Conservation (phyloP, 495 filamentous ascomycete species). For the Lasiosphaeris hirsuta region DNA sequence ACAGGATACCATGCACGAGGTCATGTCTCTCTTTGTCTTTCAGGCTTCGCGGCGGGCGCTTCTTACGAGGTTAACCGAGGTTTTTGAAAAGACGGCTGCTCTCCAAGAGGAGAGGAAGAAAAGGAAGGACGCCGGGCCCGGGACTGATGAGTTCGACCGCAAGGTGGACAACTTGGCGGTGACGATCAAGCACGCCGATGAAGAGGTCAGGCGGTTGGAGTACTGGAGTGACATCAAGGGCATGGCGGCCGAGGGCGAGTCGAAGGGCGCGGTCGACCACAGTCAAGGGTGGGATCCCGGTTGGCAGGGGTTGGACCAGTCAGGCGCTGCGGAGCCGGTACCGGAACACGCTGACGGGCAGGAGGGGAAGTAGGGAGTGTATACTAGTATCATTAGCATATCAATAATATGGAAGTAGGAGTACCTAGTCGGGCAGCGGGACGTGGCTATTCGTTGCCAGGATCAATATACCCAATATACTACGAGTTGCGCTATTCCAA, state of each 20-base stretch:
- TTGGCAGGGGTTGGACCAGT: slow-evolving; percentile 45
- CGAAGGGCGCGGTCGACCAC: slow-evolving; percentile 42
- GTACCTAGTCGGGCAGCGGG: too few relatives aligned
- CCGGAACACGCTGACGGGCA: background rate
- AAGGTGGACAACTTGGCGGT: slow-evolving; percentile 52
- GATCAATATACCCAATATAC: too few relatives aligned
- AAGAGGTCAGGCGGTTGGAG: slow-evolving; percentile 63
- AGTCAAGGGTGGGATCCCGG: slow-evolving; percentile 42
- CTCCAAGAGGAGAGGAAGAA: slow-evolving; percentile 3
- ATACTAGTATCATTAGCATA: background rate
- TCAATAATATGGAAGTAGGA: too few relatives aligned
- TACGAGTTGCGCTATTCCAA: too few relatives aligned
- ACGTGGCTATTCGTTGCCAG: too few relatives aligned
- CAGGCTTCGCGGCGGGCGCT: slow-evolving; percentile 81
- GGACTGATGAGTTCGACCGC: slow-evolving; percentile 24
- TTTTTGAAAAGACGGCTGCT: slow-evolving; percentile 51
- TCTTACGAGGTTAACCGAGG: slow-evolving; percentile 59
- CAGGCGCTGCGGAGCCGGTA: slow-evolving; percentile 30
- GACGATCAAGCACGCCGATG: slow-evolving; percentile 61
- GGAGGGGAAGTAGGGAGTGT: background rate
- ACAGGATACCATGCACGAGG: slow-evolving; percentile 71
- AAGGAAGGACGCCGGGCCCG: slow-evolving; percentile 27
- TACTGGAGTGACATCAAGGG: slow-evolving; percentile 73
- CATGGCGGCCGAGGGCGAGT: slow-evolving; percentile 54
- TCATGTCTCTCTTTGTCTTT: slow-evolving; percentile 85